A percentile compares a stretch with the other conserved stretches of the same genome.
Conservation (phyloP, 306 rosid species). For the Fragaria ananassa region DNA sequence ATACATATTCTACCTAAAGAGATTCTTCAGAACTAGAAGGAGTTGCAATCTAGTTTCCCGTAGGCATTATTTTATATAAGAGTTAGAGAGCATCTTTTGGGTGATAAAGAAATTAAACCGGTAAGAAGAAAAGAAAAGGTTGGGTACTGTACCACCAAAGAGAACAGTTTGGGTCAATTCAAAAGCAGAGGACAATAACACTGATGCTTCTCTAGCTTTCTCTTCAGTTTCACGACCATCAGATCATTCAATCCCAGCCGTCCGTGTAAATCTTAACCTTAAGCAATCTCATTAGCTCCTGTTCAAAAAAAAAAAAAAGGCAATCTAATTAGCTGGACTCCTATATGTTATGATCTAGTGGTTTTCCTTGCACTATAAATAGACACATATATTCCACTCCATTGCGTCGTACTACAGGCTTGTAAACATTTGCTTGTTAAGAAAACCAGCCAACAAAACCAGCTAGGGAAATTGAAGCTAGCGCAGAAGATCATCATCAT, state of each 20-base stretch:
- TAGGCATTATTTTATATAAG: conserved; percentile 32
- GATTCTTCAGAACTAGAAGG: conserved; percentile 35
- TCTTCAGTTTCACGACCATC: conserved; percentile 27
- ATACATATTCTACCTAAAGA: background rate
- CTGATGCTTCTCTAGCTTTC: conserved; percentile 30
- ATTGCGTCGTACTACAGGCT: conserved; percentile 16
- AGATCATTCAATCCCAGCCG: conserved; percentile 44
- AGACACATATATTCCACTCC: conserved; percentile 13
- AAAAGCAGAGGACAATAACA: conserved; percentile 51
- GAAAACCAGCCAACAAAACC: background rate
- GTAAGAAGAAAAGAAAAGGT: conserved; percentile 24
- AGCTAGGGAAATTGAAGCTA: background rate
- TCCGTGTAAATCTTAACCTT: conserved; percentile 27
- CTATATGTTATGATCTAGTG: conserved; percentile 12
- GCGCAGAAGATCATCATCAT: background rate
- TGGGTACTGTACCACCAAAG: conserved; percentile 22
- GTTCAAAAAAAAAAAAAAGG: no score
- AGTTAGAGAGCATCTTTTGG: conserved; percentile 41
- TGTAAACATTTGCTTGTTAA: conserved; percentile 6
- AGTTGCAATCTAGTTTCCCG: conserved; percentile 27
- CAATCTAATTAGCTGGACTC: conserved; percentile 2
- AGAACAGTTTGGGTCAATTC: conserved; percentile 29
- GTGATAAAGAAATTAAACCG: background rate
- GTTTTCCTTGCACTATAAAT: conserved; percentile 36
- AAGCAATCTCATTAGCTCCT: no score